A percentile compares a stretch with the other conserved stretches of the same genome.
phyloP scores from a whole-genome alignment of 2,329 filamentous ascomycete genomes.

The Colletotrichum viniferum region DNA sequence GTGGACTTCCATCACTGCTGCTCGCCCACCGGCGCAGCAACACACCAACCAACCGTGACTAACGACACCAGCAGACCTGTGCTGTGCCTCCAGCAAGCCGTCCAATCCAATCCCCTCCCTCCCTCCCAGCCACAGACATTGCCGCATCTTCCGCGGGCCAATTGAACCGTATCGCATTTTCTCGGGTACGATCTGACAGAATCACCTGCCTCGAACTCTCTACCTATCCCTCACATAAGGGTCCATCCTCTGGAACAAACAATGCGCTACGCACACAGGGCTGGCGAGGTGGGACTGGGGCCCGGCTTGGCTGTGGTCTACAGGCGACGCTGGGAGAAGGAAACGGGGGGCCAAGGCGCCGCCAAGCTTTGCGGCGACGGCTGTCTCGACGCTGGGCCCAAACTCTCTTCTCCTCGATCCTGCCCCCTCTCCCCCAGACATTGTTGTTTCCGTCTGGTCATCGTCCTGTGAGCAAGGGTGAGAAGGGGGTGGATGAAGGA shows the following conservation, averaged over 20 bases:
- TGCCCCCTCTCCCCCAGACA: neutral
- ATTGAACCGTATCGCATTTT: neutral
- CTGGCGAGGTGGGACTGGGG: neutral
- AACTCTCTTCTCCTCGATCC: neutral
- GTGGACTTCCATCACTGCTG: neutral
- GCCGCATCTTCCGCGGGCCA: neutral
- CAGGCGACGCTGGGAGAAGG: neutral
- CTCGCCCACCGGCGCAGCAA: neutral
- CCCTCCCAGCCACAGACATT: neutral
- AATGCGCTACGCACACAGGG: neutral
- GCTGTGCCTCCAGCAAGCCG: neutral
- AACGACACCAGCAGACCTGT: neutral
- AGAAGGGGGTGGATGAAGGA: neutral
- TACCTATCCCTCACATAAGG: neutral
- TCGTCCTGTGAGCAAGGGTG: neutral
- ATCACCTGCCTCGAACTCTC: neutral
- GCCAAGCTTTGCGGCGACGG: conserved; percentile 22
- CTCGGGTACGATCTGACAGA: neutral
- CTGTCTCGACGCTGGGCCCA: conserved; percentile 20
- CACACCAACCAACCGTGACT: neutral
- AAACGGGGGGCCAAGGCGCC: neutral
- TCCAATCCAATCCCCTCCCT: neutral
- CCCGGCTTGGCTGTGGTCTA: neutral
- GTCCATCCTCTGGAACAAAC: neutral
- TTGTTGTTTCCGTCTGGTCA: neutral